These are phyloP conservation scores for Physcomitrium patens DNA, from an alignment of 225 moss, liverwort and hornwort genomes.

Conservation along the genomic window DNA sequence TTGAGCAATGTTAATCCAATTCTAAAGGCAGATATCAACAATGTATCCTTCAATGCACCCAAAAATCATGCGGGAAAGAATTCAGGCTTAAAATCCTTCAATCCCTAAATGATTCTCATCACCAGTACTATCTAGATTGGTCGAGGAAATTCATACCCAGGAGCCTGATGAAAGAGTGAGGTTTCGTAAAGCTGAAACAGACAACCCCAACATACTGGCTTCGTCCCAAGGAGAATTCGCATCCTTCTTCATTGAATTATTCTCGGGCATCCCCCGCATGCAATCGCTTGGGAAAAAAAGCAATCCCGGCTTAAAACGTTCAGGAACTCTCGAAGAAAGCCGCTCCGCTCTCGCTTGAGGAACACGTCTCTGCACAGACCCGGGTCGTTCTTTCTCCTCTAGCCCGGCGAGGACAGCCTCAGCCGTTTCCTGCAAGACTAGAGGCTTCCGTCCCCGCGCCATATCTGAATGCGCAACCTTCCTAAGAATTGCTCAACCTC, in stretches of 20 bases:
- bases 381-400: slow-evolving; percentile 18
- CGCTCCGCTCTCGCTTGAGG: neutral
- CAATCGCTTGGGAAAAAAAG: slow-evolving; percentile 46
- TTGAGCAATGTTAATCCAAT: slow-evolving; percentile 19
- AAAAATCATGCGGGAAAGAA: slow-evolving; percentile 18
- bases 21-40: slow-evolving; percentile 21
- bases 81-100: neutral
- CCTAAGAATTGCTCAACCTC: neutral
- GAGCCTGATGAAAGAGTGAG: slow-evolving; percentile 61
- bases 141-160: slow-evolving; percentile 43
- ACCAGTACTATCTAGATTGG: neutral
- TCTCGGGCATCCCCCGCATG: slow-evolving; percentile 13
- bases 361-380: neutral
- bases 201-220: slow-evolving; percentile 58
- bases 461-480: slow-evolving; percentile 27
- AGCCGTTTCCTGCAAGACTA: slow-evolving; percentile 51
- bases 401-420: slow-evolving; percentile 39
- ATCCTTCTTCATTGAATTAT: slow-evolving; percentile 3
- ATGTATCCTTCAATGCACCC: neutral
- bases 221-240: slow-evolving; percentile 39
- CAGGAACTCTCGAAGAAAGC: slow-evolving; percentile 13
- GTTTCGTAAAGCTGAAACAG: slow-evolving; percentile 56
- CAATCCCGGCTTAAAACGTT: slow-evolving; percentile 48
- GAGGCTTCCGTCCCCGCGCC: slow-evolving; percentile 58
- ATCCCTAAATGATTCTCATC: neutral